A percentile compares a stretch with the other conserved stretches of the same genome.
phyloP scores from a whole-genome alignment of 202 grass and related monocot species.

The Panicum virgatum region DNA sequence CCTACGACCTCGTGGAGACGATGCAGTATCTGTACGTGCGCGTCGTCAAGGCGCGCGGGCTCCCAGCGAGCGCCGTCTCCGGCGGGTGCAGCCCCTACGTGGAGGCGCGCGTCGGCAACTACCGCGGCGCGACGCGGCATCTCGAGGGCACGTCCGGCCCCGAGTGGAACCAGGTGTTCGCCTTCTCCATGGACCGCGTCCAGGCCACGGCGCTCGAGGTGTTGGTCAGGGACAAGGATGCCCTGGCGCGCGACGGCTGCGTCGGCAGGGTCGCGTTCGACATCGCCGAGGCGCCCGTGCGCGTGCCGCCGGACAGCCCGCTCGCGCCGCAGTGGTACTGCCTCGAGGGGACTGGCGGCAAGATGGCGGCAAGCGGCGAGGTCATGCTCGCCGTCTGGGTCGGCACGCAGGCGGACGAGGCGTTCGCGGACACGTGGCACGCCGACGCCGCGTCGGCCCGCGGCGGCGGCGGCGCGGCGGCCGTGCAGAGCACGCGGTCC shows the following conservation, averaged over 20 bases:
- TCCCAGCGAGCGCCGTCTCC: constrained; percentile 35
- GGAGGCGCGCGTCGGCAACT: constrained; percentile 63
- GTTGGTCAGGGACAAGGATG: constrained; percentile 46
- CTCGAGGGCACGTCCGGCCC: constrained; percentile 29
- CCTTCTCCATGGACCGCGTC: constrained; percentile 63
- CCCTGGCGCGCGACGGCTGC: constrained; percentile 42
- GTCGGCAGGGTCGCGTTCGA: constrained; percentile 65
- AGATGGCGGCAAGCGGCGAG: constrained; percentile 38
- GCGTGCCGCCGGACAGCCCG: constrained; percentile 80
- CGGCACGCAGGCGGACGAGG: constrained; percentile 83
- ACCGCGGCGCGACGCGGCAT: constrained; percentile 52
- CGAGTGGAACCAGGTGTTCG: constrained; percentile 83
- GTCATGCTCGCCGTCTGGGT: constrained; percentile 83
- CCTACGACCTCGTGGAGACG: constrained; percentile 78
- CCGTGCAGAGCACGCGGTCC: constrained; percentile 52
- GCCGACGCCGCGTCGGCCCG: constrained; percentile 48
- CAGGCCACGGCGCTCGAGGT: constrained; percentile 70
- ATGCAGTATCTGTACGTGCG: constrained; percentile 86
- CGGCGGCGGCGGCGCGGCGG: constrained; percentile 21
- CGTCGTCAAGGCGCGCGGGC: constrained; percentile 65
- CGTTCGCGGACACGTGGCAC: constrained; percentile 71
- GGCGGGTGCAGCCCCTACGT: constrained; percentile 56
- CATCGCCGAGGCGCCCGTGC: constrained; percentile 55
- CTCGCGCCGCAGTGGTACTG: constrained; percentile 88
- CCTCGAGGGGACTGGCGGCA: constrained; percentile 22